Conservation (phyloP, 257 asterid genomes). For the Salvia hispanica region DNA sequence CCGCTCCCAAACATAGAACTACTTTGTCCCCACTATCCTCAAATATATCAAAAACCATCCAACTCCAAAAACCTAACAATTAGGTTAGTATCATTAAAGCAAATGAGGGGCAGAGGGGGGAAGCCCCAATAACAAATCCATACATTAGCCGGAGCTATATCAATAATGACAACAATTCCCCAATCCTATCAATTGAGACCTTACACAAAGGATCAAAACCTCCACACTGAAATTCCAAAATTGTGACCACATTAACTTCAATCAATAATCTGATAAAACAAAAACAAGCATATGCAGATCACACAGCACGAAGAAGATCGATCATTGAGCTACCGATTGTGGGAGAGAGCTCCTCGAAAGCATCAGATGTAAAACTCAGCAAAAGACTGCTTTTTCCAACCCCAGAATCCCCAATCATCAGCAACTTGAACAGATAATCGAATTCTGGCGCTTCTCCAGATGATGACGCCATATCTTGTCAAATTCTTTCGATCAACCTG, state of each 20-base stretch:
- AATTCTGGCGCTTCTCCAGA: conserved; percentile 49
- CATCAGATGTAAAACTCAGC: conserved; percentile 87
- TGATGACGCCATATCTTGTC: conserved; percentile 45
- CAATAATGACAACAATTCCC: too few relatives aligned
- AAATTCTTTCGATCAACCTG: conserved; percentile 25
- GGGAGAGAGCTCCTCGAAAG: conserved; percentile 88
- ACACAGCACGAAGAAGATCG: conserved; percentile 19
- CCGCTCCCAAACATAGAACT: conserved; percentile 1
- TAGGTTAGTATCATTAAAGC: not conserved
- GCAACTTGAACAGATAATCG: conserved; percentile 59
- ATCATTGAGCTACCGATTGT: conserved; percentile 50
- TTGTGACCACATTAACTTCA: not conserved
- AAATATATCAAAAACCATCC: not conserved
- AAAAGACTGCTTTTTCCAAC: conserved; percentile 88
- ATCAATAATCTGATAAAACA: not conserved
- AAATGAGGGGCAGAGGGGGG: not conserved
- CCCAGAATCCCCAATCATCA: conserved; percentile 90
- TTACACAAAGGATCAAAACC: not conserved
- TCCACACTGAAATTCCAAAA: not conserved
- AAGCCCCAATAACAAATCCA: not conserved
- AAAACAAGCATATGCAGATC: not conserved
- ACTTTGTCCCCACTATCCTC: not conserved
- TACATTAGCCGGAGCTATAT: not conserved
- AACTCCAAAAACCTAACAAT: not conserved
- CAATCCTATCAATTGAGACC: too few relatives aligned